These are phyloP conservation scores for Chaetothyriales sp. DNA, from an alignment of 2,329 filamentous ascomycete species.

Conservation along the genomic window DNA sequence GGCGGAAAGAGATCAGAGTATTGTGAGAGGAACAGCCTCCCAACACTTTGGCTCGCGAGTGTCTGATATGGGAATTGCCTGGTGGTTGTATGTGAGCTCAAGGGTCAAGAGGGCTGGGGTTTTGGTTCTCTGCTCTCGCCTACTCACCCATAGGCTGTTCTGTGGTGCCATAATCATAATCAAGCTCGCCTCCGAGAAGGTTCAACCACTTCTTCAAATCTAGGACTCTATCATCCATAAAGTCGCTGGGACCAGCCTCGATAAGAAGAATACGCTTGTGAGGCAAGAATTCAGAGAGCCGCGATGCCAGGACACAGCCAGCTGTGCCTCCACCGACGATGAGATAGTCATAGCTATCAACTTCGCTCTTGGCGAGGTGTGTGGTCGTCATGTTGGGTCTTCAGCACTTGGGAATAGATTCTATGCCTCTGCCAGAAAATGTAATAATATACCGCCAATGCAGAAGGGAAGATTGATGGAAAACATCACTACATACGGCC, in stretches of 20 bases:
- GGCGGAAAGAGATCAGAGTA: constrained; percentile 81
- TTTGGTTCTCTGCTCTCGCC: not conserved
- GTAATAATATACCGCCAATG: not conserved
- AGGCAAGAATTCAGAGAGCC: constrained; percentile 68
- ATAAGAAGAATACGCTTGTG: constrained; percentile 68
- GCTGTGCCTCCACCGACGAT: constrained; percentile 75
- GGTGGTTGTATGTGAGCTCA: constrained; percentile 13
- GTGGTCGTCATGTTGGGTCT: constrained; percentile 47
- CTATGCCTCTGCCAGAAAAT: not conserved
- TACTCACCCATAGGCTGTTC: constrained; percentile 63
- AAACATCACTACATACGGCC: too few relatives aligned
- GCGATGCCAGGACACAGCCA: constrained; percentile 68
- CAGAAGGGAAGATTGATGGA: too few relatives aligned
- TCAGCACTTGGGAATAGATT: not conserved
- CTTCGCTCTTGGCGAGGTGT: constrained; percentile 47
- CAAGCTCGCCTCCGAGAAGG: constrained; percentile 70
- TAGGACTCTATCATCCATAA: constrained; percentile 71
- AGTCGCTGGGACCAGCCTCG: constrained; percentile 80
- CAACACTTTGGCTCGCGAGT: constrained; percentile 82
- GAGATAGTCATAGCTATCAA: constrained; percentile 64
- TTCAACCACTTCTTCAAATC: constrained; percentile 76
- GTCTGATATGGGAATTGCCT: constrained; percentile 82
- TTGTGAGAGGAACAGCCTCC: constrained; percentile 91
- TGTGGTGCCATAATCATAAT: constrained; percentile 80
- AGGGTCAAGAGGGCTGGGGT: too few relatives aligned